Percentiles rank a stretch among this genome's conserved stretches.
Evolutionary conservation across 805 yeast species (phyloP).

Genomic region (Saturnispora serradocipensis): DNA sequence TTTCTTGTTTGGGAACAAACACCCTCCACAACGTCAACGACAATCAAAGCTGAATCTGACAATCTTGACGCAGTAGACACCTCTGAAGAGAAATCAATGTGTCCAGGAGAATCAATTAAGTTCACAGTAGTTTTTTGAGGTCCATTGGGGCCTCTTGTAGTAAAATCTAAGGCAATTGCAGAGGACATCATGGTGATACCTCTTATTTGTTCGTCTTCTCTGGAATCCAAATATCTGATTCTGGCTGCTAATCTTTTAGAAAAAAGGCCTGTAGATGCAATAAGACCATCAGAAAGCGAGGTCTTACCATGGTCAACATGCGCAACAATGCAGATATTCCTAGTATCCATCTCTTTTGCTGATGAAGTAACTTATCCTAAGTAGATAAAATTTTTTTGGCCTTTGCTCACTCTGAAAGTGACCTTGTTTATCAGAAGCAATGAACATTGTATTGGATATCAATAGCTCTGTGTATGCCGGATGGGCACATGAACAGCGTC

Average conservation of each 20-base stretch:
- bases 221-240: conserved; percentile 81
- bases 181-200: conserved; percentile 98
- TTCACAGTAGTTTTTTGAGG: conserved; percentile 47
- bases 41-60: conserved; percentile 93
- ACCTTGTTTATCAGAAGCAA: background rate
- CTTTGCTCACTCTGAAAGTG: background rate
- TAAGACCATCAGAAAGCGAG: conserved; percentile 79
- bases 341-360: conserved; percentile 46
- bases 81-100: conserved; percentile 91
- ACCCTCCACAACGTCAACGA: conserved; percentile 97
- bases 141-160: conserved; percentile 37
- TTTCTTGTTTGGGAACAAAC: conserved; percentile 96
- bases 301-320: conserved; percentile 99
- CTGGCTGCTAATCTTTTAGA: conserved; percentile 94
- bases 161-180: conserved; percentile 88
- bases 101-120: conserved; percentile 98
- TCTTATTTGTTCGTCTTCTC: conserved; percentile 91
- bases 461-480: conserved; percentile 2
- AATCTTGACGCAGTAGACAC: conserved; percentile 92
- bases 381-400: background rate
- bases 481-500: conserved; percentile 7
- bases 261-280: conserved; percentile 94
- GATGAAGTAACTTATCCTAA: background rate
- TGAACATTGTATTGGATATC: conserved; percentile 6
- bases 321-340: conserved; percentile 92